Percentiles rank a stretch among this genome's conserved stretches.
Evolutionary conservation across 176 grass and related monocot species (phyloP).

Genomic region (Zizania latifolia): DNA sequence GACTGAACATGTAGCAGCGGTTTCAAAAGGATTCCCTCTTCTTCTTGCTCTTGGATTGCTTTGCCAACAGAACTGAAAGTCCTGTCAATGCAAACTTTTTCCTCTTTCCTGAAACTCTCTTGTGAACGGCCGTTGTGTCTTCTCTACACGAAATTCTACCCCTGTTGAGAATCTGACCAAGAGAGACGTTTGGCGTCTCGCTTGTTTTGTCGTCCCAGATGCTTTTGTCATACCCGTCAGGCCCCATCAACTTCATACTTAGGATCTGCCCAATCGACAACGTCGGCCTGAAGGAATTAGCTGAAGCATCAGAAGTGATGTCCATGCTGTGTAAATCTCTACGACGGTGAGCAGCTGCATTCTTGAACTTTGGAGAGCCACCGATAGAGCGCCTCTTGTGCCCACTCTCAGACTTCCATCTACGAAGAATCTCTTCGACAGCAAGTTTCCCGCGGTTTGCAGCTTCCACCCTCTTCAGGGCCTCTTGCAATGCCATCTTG

Average conservation of each 20-base stretch:
- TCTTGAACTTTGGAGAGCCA: conserved; percentile 64
- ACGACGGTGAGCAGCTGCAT: conserved; percentile 22
- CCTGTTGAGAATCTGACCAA: conserved; percentile 84
- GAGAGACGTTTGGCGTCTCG: conserved; percentile 47
- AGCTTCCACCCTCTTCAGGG: conserved; percentile 63
- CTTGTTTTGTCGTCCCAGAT: conserved; percentile 46
- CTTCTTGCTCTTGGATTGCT: conserved; percentile 80
- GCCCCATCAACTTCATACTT: conserved; percentile 72
- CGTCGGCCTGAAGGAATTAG: conserved; percentile 39
- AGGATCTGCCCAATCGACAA: conserved; percentile 92
- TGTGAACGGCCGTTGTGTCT: conserved; percentile 11
- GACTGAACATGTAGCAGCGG: background rate
- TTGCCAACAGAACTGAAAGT: conserved; percentile 58
- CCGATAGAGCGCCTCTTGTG: conserved; percentile 33
- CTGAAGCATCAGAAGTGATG: conserved; percentile 34
- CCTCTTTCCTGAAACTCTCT: conserved; percentile 50
- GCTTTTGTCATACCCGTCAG: conserved; percentile 45
- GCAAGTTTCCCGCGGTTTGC: conserved; percentile 59
- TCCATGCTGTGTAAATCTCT: conserved; percentile 22
- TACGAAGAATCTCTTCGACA: conserved; percentile 59
- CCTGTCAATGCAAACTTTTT: conserved; percentile 69
- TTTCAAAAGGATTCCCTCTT: conserved; percentile 60
- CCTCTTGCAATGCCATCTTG: conserved; percentile 61
- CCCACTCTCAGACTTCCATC: conserved; percentile 53
- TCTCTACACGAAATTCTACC: conserved; percentile 27